Conservation (phyloP, 2,329 filamentous ascomycete species). For the Cryphonectria radicalis region DNA sequence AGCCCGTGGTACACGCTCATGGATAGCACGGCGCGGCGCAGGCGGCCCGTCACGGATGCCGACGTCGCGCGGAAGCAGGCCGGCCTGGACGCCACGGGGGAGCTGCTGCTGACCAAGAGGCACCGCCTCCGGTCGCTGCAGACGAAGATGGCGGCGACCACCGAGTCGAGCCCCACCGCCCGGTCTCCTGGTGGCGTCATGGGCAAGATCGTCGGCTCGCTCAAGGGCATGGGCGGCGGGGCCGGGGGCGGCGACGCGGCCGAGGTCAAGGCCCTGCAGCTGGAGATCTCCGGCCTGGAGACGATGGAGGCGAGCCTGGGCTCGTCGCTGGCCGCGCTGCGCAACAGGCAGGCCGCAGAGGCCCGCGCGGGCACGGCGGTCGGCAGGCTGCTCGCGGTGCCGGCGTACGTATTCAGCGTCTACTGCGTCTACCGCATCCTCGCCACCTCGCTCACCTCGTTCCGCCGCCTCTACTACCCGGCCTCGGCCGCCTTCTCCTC, state of each 20-base stretch:
- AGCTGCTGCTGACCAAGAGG: conserved; percentile 77
- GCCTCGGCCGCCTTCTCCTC: conserved; percentile 60
- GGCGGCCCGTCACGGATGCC: conserved; percentile 68
- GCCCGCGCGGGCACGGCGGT: conserved; percentile 68
- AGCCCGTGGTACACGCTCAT: conserved; percentile 85
- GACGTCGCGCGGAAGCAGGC: conserved; percentile 79
- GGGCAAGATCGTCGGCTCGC: conserved; percentile 71
- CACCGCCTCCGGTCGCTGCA: conserved; percentile 73
- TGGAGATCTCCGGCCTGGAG: conserved; percentile 80
- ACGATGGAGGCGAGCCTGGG: conserved; percentile 77
- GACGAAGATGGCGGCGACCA: conserved; percentile 53
- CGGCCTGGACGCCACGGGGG: conserved; percentile 76
- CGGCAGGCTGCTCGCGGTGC: conserved; percentile 67
- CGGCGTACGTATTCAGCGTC: conserved; percentile 70
- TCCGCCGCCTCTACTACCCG: conserved; percentile 61
- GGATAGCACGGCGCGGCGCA: conserved; percentile 55
- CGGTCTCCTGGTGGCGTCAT: conserved; percentile 59
- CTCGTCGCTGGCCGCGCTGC: conserved; percentile 66
- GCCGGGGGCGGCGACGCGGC: conserved; percentile 59
- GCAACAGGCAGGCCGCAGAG: conserved; percentile 65
- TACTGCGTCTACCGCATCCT: conserved; percentile 86
- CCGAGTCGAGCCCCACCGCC: conserved; percentile 37
- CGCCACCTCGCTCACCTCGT: conserved; percentile 70
- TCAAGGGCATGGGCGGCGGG: conserved; percentile 60
- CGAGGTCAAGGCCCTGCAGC: conserved; percentile 65